phyloP scores from a whole-genome alignment of 139 green algal species.

The Klebsormidium nitens region DNA sequence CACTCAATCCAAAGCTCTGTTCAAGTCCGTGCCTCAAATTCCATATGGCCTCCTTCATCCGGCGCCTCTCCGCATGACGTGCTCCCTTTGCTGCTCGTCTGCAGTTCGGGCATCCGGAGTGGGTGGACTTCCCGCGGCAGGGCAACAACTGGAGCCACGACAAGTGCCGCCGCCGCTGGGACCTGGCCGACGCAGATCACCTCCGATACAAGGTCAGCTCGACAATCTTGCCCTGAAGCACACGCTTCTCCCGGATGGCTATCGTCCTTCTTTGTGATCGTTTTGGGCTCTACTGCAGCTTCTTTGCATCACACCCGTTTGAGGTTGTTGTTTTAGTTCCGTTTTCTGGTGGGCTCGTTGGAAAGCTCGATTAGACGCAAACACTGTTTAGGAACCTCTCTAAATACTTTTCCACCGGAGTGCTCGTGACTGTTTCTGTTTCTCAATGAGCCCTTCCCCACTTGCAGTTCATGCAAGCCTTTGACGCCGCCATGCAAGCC shows the following conservation, averaged over 20 bases:
- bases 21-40: neutral
- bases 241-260: no score
- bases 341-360: no score
- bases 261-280: no score
- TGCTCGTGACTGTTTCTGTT: neutral
- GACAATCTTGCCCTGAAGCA: no score
- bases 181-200: constrained; percentile 64
- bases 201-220: constrained; percentile 68
- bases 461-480: constrained; percentile 32
- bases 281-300: no score
- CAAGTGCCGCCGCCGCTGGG: constrained; percentile 75
- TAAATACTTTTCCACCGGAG: no score
- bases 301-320: no score
- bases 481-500: constrained; percentile 35
- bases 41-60: neutral
- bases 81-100: no score
- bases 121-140: constrained; percentile 86
- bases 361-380: no score
- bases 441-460: neutral
- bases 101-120: constrained; percentile 75
- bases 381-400: no score
- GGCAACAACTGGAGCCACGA: constrained; percentile 92
- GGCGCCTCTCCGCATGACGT: no score
- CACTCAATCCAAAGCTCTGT: neutral
- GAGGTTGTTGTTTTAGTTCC: no score